Evolutionary conservation across 768 basidiomycete genomes (phyloP), one percentile per base, ranked within the genome.

Genomic region (Pleurotus eryngii): DNA sequence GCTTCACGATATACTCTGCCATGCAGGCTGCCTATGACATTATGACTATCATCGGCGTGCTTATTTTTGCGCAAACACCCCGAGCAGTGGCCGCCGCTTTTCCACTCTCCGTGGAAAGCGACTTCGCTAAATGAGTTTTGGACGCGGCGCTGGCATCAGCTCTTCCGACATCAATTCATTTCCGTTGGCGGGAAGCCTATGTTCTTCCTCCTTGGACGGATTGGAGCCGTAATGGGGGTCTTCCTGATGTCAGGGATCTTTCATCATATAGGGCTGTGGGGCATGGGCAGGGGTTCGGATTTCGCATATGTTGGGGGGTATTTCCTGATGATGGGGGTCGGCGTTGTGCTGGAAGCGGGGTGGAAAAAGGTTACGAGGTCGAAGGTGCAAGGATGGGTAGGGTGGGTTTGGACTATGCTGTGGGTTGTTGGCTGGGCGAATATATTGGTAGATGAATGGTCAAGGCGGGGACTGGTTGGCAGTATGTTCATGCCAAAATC

Each of bases 131-230:
- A 72, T 38, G 78, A 83, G 20, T 81, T 86, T 57, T 90, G 88
- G 89, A 73, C 78, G 3, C 66, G 59, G 56, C 70, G 79, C n/a
- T 90, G 89, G 88, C 88, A 90, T 61, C 86, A 88, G 62, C 58
- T 83, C 4, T 85, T 87, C 63, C 78, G 86, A 8, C 78, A 83
- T 45, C 63, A 68, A 38, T 88, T 89, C 62, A 68, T 86, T 42
- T 68, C 65, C 11, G 59, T 82, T n/a, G 86, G 85, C 11, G 71
- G 72, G 8, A 71, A 70, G 30, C 81, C 82, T 0, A 50, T 81
- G 24, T 65, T 65, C 24, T 63, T 62, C 53, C 59, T 81, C 4
- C 62, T 81, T 24, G 85, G 87, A 20, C 76, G 77, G 17, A 56
- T 64, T 2, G 84, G 82, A 4, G 68, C 65, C 3, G 70, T 87